Base-by-base conservation (phyloP, 768 basidiomycete genomes). In the Leccinum ochraceum region DNA sequence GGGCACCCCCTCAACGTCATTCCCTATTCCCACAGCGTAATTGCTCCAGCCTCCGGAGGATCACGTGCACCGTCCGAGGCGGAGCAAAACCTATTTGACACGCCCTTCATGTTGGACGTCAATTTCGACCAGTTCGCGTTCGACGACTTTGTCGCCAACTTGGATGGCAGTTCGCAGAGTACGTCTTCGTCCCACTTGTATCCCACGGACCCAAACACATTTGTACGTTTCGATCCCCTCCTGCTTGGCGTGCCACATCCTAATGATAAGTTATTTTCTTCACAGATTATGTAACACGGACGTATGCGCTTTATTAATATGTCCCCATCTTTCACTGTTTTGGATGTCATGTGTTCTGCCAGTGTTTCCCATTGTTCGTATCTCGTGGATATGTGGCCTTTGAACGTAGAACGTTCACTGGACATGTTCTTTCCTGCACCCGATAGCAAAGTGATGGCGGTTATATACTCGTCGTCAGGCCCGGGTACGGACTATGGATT, bases 161-260 rank as follows among this genome's bases (percentile, higher is more conserved):
- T 65, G 56, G 66, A 73, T 17, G 62, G 28, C 17, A 11, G 50
- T 26, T 24, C 46, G 5, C 55, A 69, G 49, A 64, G 67, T 2
- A 67, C 75, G 24, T 59, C 70, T 2, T 66, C 75, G 7, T 66
- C 75, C 3, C 59, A 70, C 24, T 74, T 71, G 61, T 74, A 69
- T 57, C 64, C 75, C 7, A 54, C 63, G 17, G 74, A 75, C 24
- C 59, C 75, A 6, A 73, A 71, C 53, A 71, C 71, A 58, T 79
- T 74, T 67, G 77, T 72, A 65, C 70, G 76, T 75, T 30, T 37
- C 57, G 8, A 46, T 51, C 3, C 10, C 37, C 7, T 56, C 3
- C 8, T 6, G 24, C 30, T 51, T 55, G 50, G 26, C 50, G 20
- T 60, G 30, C 26, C 26, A 28, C 28, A 37, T 44, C 50, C 66